Evolutionary conservation across 345 rosid species (phyloP), one percentile per base, ranked within the genome.

Genomic region (Pistacia vera): DNA sequence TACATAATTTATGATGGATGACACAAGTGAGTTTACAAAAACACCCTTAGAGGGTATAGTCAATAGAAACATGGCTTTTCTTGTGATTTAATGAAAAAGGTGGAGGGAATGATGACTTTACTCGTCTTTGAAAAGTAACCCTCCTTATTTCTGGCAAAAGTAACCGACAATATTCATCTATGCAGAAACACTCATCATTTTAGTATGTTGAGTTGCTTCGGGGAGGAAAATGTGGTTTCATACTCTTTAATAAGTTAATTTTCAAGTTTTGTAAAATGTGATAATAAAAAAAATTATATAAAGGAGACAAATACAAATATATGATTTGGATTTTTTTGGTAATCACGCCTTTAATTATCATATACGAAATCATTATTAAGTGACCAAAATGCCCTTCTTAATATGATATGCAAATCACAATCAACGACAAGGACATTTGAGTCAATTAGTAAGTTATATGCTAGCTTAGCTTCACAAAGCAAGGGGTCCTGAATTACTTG

Each of bases 61-160:
- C 8, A 25, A 72, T 8, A 30, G 52, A 30, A 74, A 36, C 56
- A 38, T 69, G 81, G 71, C 74, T 48, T 65, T 63, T 60, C 14
- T 70, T 78, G 82, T 68, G 82, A 63, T 77, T 41, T 18, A 57
- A 44, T 12, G 25, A 66, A 62, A 77, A 54, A 35, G 56, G 3
- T 62, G 11, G 51, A 33, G 75, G 13, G 38, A 4, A 77, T 52
- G 63, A 54, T 35, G 79, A 65, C 62, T 65, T 73, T 63, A 4
- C 7, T 55, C 11, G 18, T 2, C 57, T 25, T 35, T 54, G 13
- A 49, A 49, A 68, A 69, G 61, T 3, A 69, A 30, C 14, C 30
- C 52, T 8, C 73, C 38, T 17, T 35, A 38, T 65, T 59, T 75
- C 69, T 2, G 71, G 76, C 65, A 36, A 65, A 54, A 57, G 57